Conservation (phyloP, 2,329 filamentous ascomycete species). For the Metarhizium rileyi region DNA sequence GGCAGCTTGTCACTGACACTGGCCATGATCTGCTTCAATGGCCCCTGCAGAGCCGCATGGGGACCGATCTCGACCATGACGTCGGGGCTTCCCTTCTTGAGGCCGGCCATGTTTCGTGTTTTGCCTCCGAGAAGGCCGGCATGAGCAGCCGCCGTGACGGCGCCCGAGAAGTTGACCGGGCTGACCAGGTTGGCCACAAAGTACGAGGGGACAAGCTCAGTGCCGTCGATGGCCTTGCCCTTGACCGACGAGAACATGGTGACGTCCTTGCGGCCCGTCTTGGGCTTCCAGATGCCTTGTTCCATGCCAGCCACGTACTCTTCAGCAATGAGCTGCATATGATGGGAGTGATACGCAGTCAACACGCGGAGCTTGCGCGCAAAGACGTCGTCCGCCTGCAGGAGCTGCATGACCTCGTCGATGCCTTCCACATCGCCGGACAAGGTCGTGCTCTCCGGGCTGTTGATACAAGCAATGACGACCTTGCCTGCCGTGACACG, state of each 20-base stretch:
- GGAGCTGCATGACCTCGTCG: constrained; percentile 11
- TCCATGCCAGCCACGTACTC: too few relatives aligned
- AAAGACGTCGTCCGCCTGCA: constrained; percentile 19
- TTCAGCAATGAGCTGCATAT: constrained; percentile 11
- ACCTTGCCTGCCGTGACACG: not conserved
- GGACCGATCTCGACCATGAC: constrained; percentile 36
- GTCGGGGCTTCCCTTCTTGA: too few relatives aligned
- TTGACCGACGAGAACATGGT: too few relatives aligned
- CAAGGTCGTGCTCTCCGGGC: constrained; percentile 17
- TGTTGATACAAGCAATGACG: constrained; percentile 16
- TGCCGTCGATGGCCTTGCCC: too few relatives aligned
- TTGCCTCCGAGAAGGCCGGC: constrained; percentile 20
- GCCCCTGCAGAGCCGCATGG: constrained; percentile 38
- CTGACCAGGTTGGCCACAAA: too few relatives aligned
- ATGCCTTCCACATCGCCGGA: constrained; percentile 19
- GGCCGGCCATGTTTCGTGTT: constrained; percentile 9
- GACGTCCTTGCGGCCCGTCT: too few relatives aligned
- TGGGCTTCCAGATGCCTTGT: too few relatives aligned
- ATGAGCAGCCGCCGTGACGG: constrained; percentile 33
- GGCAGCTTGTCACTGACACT: constrained; percentile 29
- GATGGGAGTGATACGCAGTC: constrained; percentile 15
- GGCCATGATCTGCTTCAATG: constrained; percentile 41
- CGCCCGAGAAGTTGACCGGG: constrained; percentile 18
- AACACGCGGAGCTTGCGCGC: constrained; percentile 22
- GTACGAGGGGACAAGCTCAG: too few relatives aligned